Conservation (phyloP, 305 asterid species). For the Fraxinus paxiana region DNA sequence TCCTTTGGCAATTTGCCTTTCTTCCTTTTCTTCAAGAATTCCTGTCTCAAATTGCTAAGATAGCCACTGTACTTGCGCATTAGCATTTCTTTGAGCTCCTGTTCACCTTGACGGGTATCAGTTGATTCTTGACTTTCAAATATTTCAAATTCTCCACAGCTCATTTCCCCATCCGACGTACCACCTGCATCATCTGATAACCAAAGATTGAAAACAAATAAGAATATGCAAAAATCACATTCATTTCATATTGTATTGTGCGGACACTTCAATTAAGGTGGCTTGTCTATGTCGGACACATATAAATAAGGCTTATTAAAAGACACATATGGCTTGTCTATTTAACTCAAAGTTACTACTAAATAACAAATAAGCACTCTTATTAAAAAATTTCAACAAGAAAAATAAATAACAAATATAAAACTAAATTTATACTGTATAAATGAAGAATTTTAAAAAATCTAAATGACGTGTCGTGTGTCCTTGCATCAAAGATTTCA, state of each 20-base stretch:
- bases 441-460: background rate
- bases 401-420: too few species aligned
- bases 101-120: constrained; percentile 8
- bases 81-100: constrained; percentile 47
- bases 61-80: constrained; percentile 56
- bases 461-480: background rate
- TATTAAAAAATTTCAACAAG: too few species aligned
- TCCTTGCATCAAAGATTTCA: background rate
- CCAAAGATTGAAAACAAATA: background rate
- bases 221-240: background rate
- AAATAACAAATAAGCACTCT: too few species aligned
- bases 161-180: constrained; percentile 22
- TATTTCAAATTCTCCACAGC: constrained; percentile 21
- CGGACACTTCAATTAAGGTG: background rate
- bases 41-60: constrained; percentile 41
- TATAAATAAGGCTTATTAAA: too few species aligned
- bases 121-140: background rate
- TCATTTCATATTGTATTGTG: background rate
- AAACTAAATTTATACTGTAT: too few species aligned
- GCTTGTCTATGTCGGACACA: background rate
- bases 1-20: constrained; percentile 52
- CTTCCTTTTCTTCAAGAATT: constrained; percentile 42
- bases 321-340: too few species aligned
- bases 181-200: constrained; percentile 25
- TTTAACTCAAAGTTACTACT: too few species aligned